Percentiles rank a stretch among this genome's conserved stretches.
Conservation (phyloP, 1,284 basidiomycete species). For the Malassezia slooffiae region DNA sequence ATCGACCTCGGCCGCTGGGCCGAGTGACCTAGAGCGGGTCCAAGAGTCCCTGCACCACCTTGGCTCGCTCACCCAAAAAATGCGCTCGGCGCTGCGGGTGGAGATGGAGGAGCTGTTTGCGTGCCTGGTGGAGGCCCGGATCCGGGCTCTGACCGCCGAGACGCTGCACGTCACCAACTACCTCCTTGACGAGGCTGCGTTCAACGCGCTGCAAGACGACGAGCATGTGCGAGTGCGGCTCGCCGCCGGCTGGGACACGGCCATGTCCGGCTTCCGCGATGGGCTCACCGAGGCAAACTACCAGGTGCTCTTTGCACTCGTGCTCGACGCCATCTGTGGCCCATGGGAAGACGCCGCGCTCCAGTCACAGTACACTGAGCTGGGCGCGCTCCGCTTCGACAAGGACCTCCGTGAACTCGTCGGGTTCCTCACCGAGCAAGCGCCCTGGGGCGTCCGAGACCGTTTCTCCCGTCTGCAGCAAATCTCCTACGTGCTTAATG, state of each 20-base stretch:
- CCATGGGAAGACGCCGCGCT: conserved; percentile 86
- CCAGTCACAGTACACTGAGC: conserved; percentile 74
- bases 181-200: conserved; percentile 68
- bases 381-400: conserved; percentile 94
- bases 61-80: conserved; percentile 1
- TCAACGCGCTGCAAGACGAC: conserved; percentile 68
- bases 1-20: conserved; percentile 11
- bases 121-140: conserved; percentile 70
- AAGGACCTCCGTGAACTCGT: conserved; percentile 76
- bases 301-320: conserved; percentile 68
- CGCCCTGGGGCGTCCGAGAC: conserved; percentile 68
- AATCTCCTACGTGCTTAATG: conserved; percentile 78
- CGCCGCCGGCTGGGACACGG: conserved; percentile 65
- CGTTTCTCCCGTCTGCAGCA: conserved; percentile 86
- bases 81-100: conserved; percentile 50
- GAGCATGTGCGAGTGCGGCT: conserved; percentile 80
- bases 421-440: conserved; percentile 71
- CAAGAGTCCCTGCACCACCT: conserved; percentile 2
- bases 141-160: conserved; percentile 71
- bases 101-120: conserved; percentile 90
- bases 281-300: conserved; percentile 78
- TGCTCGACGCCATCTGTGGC: conserved; percentile 71
- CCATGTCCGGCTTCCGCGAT: conserved; percentile 61
- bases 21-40: conserved; percentile 14
- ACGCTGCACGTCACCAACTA: conserved; percentile 82